A percentile compares a stretch with the other conserved stretches of the same genome.
phyloP scores from a whole-genome alignment of 805 yeast species.

The Starmerella stellata region DNA sequence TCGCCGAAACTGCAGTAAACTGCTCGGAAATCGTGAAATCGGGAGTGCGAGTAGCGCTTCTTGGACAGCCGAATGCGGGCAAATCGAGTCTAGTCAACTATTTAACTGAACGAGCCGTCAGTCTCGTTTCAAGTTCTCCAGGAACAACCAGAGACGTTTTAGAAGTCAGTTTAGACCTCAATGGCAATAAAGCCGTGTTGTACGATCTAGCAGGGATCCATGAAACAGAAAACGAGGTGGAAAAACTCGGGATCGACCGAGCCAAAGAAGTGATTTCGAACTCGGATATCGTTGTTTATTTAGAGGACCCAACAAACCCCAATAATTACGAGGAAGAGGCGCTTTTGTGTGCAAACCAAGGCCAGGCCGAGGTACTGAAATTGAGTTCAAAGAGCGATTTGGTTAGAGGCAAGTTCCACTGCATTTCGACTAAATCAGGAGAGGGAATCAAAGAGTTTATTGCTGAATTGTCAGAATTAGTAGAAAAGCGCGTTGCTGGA shows the following conservation, averaged over 20 bases:
- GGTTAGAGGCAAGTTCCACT: neutral
- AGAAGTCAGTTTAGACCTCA: constrained; percentile 61
- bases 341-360: no score
- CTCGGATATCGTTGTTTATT: constrained; percentile 43
- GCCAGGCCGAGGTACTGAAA: neutral
- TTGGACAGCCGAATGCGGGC: constrained; percentile 95
- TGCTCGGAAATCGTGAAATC: constrained; percentile 36
- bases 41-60: constrained; percentile 54
- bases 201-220: constrained; percentile 93
- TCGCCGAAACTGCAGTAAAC: neutral
- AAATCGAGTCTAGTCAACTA: constrained; percentile 70
- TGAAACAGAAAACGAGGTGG: constrained; percentile 35
- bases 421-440: constrained; percentile 43
- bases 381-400: neutral
- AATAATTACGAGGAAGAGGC: no score
- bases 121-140: constrained; percentile 77
- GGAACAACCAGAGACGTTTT: constrained; percentile 89
- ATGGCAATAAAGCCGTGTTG: constrained; percentile 64
- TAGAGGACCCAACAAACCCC: neutral
- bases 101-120: constrained; percentile 63
- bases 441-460: constrained; percentile 38
- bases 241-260: constrained; percentile 60
- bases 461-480: constrained; percentile 25
- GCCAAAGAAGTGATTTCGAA: constrained; percentile 42
- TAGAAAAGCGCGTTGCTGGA: neutral